A percentile compares a stretch with the other conserved stretches of the same genome.
phyloP scores from a whole-genome alignment of 2,329 filamentous ascomycete species.

The Cercospora zeae-maydis region DNA sequence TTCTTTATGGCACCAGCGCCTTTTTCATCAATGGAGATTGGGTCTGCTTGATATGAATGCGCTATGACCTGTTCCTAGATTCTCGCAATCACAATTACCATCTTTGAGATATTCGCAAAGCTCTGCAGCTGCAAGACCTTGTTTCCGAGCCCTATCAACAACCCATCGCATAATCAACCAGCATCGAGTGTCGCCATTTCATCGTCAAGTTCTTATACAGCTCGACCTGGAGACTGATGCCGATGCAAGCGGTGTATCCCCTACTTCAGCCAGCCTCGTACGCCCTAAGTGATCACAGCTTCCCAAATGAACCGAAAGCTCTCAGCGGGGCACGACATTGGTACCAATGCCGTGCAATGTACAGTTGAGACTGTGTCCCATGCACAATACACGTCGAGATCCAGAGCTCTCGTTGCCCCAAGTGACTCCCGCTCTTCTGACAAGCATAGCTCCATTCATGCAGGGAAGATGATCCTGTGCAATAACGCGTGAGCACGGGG shows the following conservation, averaged over 20 bases:
- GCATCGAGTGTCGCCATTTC: neutral
- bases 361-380: neutral
- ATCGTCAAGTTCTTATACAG: neutral
- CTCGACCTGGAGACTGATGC: neutral
- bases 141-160: neutral
- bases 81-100: too few relatives aligned
- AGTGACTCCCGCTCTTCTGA: neutral
- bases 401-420: neutral
- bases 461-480: neutral
- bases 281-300: neutral
- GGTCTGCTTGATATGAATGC: too few relatives aligned
- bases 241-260: neutral
- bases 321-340: neutral
- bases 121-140: neutral
- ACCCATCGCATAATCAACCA: neutral
- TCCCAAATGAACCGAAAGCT: neutral
- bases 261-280: neutral
- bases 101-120: too few relatives aligned
- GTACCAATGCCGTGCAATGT: neutral
- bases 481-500: neutral
- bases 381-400: neutral
- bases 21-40: neutral
- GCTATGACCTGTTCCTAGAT: too few relatives aligned
- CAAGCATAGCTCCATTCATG: neutral
- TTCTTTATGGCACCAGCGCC: neutral